Evolutionary conservation across 2,329 filamentous ascomycete genomes (phyloP), one percentile per base, ranked within the genome.

Genomic region (Apiospora koreana): DNA sequence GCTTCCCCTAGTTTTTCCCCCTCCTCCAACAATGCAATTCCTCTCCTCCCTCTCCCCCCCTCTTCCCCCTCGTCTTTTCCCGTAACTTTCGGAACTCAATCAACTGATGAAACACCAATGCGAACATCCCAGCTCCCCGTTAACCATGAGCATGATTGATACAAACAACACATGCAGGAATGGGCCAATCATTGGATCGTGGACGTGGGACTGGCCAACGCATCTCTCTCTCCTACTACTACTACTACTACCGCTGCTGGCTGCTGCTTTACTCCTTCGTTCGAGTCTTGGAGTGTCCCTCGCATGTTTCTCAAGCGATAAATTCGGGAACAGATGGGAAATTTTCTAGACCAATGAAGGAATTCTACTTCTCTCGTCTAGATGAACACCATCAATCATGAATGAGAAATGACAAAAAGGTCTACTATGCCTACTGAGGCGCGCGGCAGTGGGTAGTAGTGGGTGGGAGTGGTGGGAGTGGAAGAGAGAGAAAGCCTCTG

Each of bases 191-290:
- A 62, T 38, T 62, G 54, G 54, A 10, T 28, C 28, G 31, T 38
- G 31, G 54, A 62, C 54, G 54, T 62, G 54, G 54, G 54, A 38
- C 54, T 62, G 31, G 54, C 54, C 54, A 62, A 38, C 54, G 31
- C 54, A 62, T 62, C 54, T n/a, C 28, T 62, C 31, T 31, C 25
- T 38, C 3, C 54, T 54, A 9, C n/a, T 58, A 28, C 25, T 58
- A 28, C 41, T 42, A 8, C 35, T 8, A 8, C 35, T 8, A 8
- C 35, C 35, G 35, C 35, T 35, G 35, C 35, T 35, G n/a, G n/a
- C 35, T 35, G 35, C 3, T 54, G 48, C 50, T 58, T 25, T 58
- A 58, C 35, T 35, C 50, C 8, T 35, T n/a, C 25, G 48, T 21
- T 58, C 50, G 50, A 58, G 50, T 35, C 25, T 31, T 28, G 28